Percentiles rank a stretch among this genome's conserved stretches.
Conservation (phyloP, 495 filamentous ascomycete species). For the Letharia lupina region DNA sequence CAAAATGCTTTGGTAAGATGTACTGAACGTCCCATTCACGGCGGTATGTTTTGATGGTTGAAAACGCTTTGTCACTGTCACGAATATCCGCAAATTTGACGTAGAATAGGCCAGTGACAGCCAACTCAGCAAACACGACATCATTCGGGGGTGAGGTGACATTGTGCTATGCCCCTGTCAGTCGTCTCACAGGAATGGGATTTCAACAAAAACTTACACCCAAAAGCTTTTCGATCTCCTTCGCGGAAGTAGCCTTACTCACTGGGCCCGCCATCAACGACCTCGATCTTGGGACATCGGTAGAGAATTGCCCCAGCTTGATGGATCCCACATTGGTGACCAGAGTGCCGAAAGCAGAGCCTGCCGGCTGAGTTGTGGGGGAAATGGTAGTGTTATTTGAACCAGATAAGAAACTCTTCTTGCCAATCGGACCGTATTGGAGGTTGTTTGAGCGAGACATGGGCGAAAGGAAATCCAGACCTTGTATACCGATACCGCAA, state of each 20-base stretch:
- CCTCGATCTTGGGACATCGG: constrained; percentile 23
- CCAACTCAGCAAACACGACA: constrained; percentile 21
- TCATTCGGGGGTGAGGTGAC: constrained; percentile 22
- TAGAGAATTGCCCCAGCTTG: constrained; percentile 20
- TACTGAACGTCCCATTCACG: constrained; percentile 45
- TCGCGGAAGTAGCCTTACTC: constrained; percentile 11
- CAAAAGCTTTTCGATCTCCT: constrained; percentile 24
- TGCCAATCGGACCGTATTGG: not conserved
- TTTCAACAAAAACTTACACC: constrained; percentile 20
- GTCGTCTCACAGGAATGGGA: not conserved
- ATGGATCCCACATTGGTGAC: not conserved
- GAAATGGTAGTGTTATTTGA: not conserved
- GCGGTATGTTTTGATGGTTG: constrained; percentile 35
- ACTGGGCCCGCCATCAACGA: constrained; percentile 21
- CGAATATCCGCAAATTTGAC: constrained; percentile 50
- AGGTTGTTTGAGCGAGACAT: not conserved
- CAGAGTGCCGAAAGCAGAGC: not conserved
- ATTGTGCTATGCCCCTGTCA: constrained; percentile 18
- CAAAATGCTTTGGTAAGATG: constrained; percentile 39
- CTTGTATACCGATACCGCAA: not conserved
- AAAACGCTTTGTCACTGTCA: constrained; percentile 43
- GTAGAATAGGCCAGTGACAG: constrained; percentile 39
- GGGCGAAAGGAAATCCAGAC: not conserved
- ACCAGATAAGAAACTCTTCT: not conserved
- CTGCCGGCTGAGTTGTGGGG: not conserved